These are phyloP conservation scores for Leucocoprinus leucothites DNA, from an alignment of 768 basidiomycete species.

Conservation along the genomic window DNA sequence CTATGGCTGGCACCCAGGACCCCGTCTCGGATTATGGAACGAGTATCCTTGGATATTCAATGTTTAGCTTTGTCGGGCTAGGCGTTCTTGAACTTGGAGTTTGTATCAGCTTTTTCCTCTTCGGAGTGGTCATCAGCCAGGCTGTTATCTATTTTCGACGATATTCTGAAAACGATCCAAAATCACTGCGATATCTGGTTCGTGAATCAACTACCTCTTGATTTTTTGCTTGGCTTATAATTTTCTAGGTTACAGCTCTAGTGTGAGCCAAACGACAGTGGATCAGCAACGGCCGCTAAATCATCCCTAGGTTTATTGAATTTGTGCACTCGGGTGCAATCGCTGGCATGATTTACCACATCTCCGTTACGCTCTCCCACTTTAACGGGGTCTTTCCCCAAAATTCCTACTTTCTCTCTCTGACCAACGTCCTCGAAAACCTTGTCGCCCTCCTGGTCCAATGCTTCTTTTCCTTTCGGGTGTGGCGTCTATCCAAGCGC, in stretches of 20 bases:
- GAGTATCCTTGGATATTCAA: background rate
- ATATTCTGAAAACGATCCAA: background rate
- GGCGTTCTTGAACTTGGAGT: background rate
- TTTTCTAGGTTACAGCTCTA: background rate
- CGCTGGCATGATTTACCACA: background rate
- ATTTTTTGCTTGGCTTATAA: background rate
- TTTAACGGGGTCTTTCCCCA: background rate
- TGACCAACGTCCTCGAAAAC: background rate
- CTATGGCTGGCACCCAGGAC: no score
- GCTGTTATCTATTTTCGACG: background rate
- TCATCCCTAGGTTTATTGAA: background rate
- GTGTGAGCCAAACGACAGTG: background rate
- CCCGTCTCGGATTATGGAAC: background rate
- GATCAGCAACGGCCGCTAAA: no score
- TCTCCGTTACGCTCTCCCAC: background rate
- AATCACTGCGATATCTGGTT: background rate
- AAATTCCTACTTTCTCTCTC: constrained; percentile 1
- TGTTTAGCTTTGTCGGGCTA: constrained; percentile 5
- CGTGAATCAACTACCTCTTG: no score
- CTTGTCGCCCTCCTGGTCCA: background rate
- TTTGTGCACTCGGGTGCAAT: background rate
- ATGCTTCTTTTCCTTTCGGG: constrained; percentile 22
- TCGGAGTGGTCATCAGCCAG: constrained; percentile 5
- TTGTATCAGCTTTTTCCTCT: background rate
- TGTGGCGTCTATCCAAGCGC: constrained; percentile 19